A percentile compares a stretch with the other conserved stretches of the same genome.
phyloP scores from a whole-genome alignment of 1,139 yeast species.

The Pichia sp. region DNA sequence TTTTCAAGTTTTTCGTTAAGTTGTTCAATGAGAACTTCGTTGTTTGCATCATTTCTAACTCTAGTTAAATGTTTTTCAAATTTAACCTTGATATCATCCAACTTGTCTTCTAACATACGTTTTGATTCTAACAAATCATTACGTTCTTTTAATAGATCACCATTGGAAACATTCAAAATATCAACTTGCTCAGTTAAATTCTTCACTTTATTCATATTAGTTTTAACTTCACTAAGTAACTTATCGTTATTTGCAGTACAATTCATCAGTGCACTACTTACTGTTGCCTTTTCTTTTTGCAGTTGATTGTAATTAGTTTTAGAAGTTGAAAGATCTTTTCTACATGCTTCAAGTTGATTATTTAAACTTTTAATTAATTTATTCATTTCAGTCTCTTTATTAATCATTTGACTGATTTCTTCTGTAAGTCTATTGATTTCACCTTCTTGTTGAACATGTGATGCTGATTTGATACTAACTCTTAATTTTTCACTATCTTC shows the following conservation, averaged over 20 bases:
- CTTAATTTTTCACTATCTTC: slow-evolving; percentile 29
- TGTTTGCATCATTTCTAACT: slow-evolving; percentile 29
- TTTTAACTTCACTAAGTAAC: slow-evolving; percentile 40
- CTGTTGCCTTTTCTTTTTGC: slow-evolving; percentile 44
- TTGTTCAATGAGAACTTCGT: slow-evolving; percentile 29
- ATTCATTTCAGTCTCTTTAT: slow-evolving; percentile 57
- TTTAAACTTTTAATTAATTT: slow-evolving; percentile 58
- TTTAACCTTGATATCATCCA: slow-evolving; percentile 39
- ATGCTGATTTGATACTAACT: slow-evolving; percentile 25
- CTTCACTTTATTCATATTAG: slow-evolving; percentile 37
- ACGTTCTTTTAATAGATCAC: slow-evolving; percentile 44
- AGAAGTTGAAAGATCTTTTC: slow-evolving; percentile 40
- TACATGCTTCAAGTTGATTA: slow-evolving; percentile 54
- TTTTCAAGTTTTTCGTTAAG: slow-evolving; percentile 33
- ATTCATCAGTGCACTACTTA: slow-evolving; percentile 39
- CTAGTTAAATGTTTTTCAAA: slow-evolving; percentile 39
- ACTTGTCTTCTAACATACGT: slow-evolving; percentile 40
- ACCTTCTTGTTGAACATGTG: slow-evolving; percentile 33
- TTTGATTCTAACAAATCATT: slow-evolving; percentile 44
- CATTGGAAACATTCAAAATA: slow-evolving; percentile 46
- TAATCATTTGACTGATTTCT: slow-evolving; percentile 51
- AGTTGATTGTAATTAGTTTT: slow-evolving; percentile 48
- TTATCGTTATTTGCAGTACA: slow-evolving; percentile 43
- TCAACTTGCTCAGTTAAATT: slow-evolving; percentile 46
- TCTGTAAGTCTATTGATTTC: slow-evolving; percentile 55